Conservation (phyloP, 371 early-diverging fungal species). For the Smittium culicis region DNA sequence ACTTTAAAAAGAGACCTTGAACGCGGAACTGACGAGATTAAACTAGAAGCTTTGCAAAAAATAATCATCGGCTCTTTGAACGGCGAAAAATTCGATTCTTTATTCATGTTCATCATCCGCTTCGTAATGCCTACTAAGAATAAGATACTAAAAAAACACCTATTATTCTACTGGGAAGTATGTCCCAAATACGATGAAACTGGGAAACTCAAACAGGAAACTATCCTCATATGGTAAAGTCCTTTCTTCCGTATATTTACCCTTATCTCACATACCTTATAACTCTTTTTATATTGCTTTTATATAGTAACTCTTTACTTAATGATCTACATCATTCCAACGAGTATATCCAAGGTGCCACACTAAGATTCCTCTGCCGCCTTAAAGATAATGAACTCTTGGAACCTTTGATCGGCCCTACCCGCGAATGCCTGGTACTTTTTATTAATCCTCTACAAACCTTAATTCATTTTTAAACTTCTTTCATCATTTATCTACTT, state of each 20-base stretch:
- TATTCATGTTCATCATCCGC: slow-evolving; percentile 93
- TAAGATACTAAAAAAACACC: slow-evolving; percentile 84
- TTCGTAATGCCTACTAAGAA: slow-evolving; percentile 88
- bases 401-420: slow-evolving; percentile 84
- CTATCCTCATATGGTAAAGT: slow-evolving; percentile 73
- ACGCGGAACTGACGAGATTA: slow-evolving; percentile 77
- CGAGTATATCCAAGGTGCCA: slow-evolving; percentile 95
- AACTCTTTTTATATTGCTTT: background rate
- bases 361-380: slow-evolving; percentile 89
- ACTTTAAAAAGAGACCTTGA: slow-evolving; percentile 46
- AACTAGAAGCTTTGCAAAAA: slow-evolving; percentile 85
- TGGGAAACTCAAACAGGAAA: slow-evolving; percentile 90
- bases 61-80: slow-evolving; percentile 76
- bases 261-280: background rate
- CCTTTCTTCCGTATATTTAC: background rate
- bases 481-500: slow-evolving; percentile 9
- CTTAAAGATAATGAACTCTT: slow-evolving; percentile 84
- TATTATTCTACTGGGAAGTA: slow-evolving; percentile 92
- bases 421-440: slow-evolving; percentile 57
- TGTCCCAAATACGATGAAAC: slow-evolving; percentile 83
- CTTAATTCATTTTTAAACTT: background rate
- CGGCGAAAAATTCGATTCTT: slow-evolving; percentile 76
- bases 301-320: slow-evolving; percentile 74
- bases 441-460: slow-evolving; percentile 17
- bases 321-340: slow-evolving; percentile 98